Evolutionary conservation across 2,329 filamentous ascomycete species (phyloP), one percentile per base, ranked within the genome.

Genomic region (Macrophomina tecta): DNA sequence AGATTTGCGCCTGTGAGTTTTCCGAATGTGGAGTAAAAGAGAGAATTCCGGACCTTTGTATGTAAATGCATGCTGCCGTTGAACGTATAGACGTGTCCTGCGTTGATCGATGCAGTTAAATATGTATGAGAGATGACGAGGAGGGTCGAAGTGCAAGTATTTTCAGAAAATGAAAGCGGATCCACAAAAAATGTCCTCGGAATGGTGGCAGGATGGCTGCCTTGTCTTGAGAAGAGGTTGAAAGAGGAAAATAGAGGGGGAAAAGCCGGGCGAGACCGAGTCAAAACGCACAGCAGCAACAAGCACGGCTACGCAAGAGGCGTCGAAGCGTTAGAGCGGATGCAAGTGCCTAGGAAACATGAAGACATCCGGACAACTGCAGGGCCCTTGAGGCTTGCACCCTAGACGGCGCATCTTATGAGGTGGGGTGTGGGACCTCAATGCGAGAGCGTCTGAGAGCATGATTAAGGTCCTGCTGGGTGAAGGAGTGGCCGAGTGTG

Each of bases 401-500:
- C 23, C 23, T 23, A 12, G 16, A 8, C 3, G 23, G 36, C 36
- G n/a, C 36, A n/a, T 11, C 2, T 38, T 60, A 60, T n/a, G 58
- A 61, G 3, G 42, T 30, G 9, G 58, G 28, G 14, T 16, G 42
- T 12, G 76, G 71, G 5, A 76, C 73, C 36, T 72, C 71, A n/a
- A 79, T 69, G 67, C 80, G 77, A 4, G 80, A 81, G 48, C 76
- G 74, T 60, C 80, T 74, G 63, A 83, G 71, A 0, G 82, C 82
- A 8, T 79, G 71, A 49, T 79, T 78, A 53, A 84, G 76, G 34
- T 83, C 81, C 61, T 82, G 79, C 32, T 80, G 75, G 2, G 80
- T 77, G 69, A 83, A 84, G 1, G 79, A 79, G 23, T 75, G 69
- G 61, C 79, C 73, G 32, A 75, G 75, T 30, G 72, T 70, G 69